Evolutionary conservation across 2,329 filamentous ascomycete species (phyloP).

Genomic region (Hypoxylon sp.): DNA sequence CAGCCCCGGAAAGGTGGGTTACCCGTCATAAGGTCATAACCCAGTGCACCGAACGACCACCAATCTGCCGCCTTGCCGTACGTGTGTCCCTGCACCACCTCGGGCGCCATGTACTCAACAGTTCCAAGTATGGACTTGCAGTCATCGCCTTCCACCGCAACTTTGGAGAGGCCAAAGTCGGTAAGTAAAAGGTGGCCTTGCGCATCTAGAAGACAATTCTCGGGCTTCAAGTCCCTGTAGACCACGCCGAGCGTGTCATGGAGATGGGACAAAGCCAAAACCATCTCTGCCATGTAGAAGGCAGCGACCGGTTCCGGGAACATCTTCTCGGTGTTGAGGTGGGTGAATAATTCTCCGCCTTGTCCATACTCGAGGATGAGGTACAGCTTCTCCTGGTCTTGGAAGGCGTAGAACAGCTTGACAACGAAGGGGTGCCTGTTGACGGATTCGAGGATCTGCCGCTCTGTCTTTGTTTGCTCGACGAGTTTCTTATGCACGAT

Average conservation of each 20-base stretch:
- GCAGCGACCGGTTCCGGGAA: constrained; percentile 89
- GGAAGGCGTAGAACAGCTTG: constrained; percentile 97
- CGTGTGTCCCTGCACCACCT: constrained; percentile 86
- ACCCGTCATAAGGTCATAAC: constrained; percentile 92
- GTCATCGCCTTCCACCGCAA: constrained; percentile 78
- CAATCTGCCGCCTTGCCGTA: constrained; percentile 97
- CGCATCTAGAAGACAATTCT: constrained; percentile 93
- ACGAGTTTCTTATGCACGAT: constrained; percentile 96
- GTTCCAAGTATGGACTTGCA: constrained; percentile 95
- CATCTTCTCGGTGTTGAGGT: constrained; percentile 93
- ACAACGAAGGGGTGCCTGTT: constrained; percentile 98
- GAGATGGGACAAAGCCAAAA: constrained; percentile 91
- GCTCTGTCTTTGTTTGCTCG: constrained; percentile 97
- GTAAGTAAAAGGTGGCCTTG: constrained; percentile 94
- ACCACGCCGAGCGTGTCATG: constrained; percentile 93
- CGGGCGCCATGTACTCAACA: constrained; percentile 98
- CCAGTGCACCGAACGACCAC: constrained; percentile 97
- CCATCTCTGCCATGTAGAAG: constrained; percentile 99
- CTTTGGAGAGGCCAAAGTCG: constrained; percentile 97
- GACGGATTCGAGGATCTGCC: constrained; percentile 92
- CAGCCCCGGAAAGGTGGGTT: constrained; percentile 89
- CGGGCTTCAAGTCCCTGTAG: constrained; percentile 96
- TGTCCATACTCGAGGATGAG: constrained; percentile 97
- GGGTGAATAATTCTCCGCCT: constrained; percentile 96
- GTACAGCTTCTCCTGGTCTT: constrained; percentile 97